Evolutionary conservation across 768 basidiomycete genomes (phyloP).

Genomic region (Suillus discolor): DNA sequence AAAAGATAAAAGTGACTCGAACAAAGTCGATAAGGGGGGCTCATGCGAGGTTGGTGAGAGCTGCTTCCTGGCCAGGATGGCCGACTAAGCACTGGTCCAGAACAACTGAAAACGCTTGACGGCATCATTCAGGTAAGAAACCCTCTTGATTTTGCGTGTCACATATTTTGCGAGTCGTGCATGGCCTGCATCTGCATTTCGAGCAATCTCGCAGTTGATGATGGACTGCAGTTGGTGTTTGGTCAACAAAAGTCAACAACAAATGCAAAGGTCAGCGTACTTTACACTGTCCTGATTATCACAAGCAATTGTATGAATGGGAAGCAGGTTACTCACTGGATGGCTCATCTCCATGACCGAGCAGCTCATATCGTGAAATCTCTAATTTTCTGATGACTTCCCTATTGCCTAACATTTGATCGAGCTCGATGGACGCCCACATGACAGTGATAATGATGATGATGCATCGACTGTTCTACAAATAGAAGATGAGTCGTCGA

Average conservation of each 20-base stretch:
- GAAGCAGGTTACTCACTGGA: background rate
- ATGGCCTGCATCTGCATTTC: background rate
- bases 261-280: background rate
- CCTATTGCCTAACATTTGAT: background rate
- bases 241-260: background rate
- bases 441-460: background rate
- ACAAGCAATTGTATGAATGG: background rate
- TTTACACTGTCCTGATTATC: background rate
- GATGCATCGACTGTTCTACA: background rate
- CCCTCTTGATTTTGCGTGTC: background rate
- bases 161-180: background rate
- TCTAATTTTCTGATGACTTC: background rate
- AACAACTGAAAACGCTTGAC: background rate
- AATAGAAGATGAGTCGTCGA: background rate
- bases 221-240: background rate
- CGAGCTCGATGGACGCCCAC: background rate
- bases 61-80: background rate
- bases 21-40: background rate
- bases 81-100: background rate
- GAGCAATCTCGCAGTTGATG: background rate
- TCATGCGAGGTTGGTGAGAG: background rate
- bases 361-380: background rate
- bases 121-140: background rate
- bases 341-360: background rate
- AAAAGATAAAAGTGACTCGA: background rate